phyloP scores from a whole-genome alignment of 441 rosid genomes.

The Corymbia calophylla region DNA sequence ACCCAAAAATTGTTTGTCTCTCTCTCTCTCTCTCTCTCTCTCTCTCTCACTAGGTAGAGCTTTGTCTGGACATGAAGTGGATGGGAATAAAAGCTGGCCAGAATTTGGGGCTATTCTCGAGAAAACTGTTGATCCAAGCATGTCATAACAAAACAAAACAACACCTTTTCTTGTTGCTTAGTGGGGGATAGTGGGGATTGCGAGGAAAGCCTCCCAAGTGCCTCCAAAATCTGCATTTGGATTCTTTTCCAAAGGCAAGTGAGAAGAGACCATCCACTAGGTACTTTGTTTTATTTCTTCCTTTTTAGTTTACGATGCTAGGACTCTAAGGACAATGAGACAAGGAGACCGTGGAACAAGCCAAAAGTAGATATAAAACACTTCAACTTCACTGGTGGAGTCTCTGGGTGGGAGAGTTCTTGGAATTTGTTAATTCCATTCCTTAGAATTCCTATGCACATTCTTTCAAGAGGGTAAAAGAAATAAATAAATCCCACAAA shows the following conservation, averaged over 20 bases:
- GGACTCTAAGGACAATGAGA: conserved; percentile 20
- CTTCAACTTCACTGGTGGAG: conserved; percentile 17
- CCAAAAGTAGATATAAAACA: conserved; percentile 17
- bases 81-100: conserved; percentile 55
- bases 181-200: conserved; percentile 41
- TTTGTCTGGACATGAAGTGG: conserved; percentile 30
- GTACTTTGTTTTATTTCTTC: conserved; percentile 12
- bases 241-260: conserved; percentile 8
- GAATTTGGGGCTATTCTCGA: conserved; percentile 25
- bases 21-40: background rate
- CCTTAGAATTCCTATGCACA: background rate
- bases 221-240: conserved; percentile 39
- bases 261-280: conserved; percentile 20
- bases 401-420: conserved; percentile 3
- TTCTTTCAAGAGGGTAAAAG: background rate
- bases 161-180: conserved; percentile 41
- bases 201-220: conserved; percentile 14
- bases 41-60: background rate
- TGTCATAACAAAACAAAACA: conserved; percentile 51
- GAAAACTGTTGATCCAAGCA: conserved; percentile 26
- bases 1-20: background rate
- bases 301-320: background rate
- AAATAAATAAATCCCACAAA: background rate
- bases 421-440: conserved; percentile 4
- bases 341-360: conserved; percentile 12